Conservation (phyloP, 2,329 filamentous ascomycete species). For the Botrytis porri region DNA sequence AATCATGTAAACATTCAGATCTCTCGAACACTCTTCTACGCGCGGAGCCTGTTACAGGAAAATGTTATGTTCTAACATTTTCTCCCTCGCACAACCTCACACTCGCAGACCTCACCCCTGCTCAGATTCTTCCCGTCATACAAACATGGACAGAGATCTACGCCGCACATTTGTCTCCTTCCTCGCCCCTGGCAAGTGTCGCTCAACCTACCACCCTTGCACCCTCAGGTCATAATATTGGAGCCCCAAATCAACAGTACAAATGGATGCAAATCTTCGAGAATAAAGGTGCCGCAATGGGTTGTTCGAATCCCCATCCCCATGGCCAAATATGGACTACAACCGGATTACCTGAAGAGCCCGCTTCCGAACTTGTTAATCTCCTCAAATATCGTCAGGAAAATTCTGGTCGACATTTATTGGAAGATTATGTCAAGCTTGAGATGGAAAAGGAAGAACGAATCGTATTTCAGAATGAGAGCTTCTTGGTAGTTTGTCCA, state of each 20-base stretch:
- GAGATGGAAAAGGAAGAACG: conserved; percentile 81
- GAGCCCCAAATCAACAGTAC: conserved; percentile 69
- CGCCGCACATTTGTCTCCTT: conserved; percentile 69
- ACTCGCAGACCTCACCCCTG: conserved; percentile 78
- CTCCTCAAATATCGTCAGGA: conserved; percentile 74
- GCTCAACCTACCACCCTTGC: conserved; percentile 45
- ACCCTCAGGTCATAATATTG: conserved; percentile 40
- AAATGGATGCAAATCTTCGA: conserved; percentile 99
- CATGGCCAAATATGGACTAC: conserved; percentile 98
- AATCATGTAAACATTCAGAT: conserved; percentile 45
- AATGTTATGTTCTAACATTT: conserved; percentile 97
- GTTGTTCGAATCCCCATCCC: conserved; percentile 96
- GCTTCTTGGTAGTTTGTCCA: conserved; percentile 84
- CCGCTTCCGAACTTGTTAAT: conserved; percentile 72
- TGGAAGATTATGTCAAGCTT: conserved; percentile 77
- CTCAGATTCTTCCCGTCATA: conserved; percentile 77
- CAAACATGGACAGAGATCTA: conserved; percentile 93
- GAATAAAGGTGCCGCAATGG: conserved; percentile 97
- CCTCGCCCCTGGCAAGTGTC: conserved; percentile 58
- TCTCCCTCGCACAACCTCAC: conserved; percentile 87
- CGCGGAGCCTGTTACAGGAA: conserved; percentile 84
- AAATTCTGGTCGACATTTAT: conserved; percentile 70
- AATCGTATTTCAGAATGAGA: conserved; percentile 81
- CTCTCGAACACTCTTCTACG: conserved; percentile 73
- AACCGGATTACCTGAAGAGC: conserved; percentile 86